Conservation (phyloP, 2,329 filamentous ascomycete genomes). For the Colletotrichum lindemuthianum region DNA sequence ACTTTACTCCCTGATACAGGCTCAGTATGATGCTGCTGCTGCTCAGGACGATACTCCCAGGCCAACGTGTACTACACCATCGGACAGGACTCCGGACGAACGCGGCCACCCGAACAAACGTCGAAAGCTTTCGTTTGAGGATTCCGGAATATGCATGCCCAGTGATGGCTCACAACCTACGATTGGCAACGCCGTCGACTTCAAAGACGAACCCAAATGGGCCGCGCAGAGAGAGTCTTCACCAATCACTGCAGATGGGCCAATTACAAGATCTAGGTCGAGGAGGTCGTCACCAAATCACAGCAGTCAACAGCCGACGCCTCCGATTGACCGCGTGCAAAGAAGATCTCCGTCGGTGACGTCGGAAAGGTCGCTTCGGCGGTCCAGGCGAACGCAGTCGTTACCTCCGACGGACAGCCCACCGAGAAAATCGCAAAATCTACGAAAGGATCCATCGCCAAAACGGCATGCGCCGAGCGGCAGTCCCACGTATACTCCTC, state of each 20-base stretch:
- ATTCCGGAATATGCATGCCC: slow-evolving; percentile 21
- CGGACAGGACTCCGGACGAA: slow-evolving; percentile 34
- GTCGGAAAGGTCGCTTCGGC: background rate
- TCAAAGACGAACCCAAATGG: background rate
- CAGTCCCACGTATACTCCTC: slow-evolving; percentile 38
- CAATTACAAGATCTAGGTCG: slow-evolving; percentile 11
- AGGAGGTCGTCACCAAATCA: background rate
- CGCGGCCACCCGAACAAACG: slow-evolving; percentile 45
- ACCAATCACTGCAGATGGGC: background rate
- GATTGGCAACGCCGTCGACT: background rate
- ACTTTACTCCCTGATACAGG: slow-evolving; percentile 77
- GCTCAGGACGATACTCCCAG: slow-evolving; percentile 40
- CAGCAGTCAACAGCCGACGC: background rate
- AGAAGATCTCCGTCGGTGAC: background rate
- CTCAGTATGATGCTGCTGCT: slow-evolving; percentile 68
- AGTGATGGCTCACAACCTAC: slow-evolving; percentile 17
- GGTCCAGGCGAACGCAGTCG: slow-evolving; percentile 19
- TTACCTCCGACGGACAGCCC: slow-evolving; percentile 17
- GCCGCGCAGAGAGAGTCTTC: background rate
- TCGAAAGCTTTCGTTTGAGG: slow-evolving; percentile 44
- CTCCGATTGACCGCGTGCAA: background rate
- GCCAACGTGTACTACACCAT: slow-evolving; percentile 4
- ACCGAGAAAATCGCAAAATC: background rate
- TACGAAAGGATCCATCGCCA: slow-evolving; percentile 1
- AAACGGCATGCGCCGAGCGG: slow-evolving; percentile 20